These are phyloP conservation scores for Flaveria bidentis DNA, from an alignment of 129 eudicot genomes.

Conservation along the genomic window DNA sequence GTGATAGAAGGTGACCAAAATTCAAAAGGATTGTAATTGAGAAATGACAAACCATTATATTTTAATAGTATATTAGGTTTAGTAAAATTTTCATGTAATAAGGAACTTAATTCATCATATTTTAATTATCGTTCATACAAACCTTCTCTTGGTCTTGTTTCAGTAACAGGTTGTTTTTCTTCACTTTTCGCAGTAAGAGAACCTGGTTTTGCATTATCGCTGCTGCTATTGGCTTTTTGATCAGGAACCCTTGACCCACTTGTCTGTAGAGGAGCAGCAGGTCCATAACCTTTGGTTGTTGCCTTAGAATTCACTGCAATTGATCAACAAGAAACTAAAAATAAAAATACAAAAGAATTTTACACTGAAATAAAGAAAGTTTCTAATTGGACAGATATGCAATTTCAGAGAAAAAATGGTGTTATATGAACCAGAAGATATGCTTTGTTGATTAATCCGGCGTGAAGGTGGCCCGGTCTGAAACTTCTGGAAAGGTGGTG, in stretches of 20 bases:
- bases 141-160: slow-evolving; percentile 89
- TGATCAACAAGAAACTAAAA: not conserved
- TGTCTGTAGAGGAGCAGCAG: slow-evolving; percentile 33
- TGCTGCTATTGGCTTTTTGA: slow-evolving; percentile 25
- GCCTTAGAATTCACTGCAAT: slow-evolving; percentile 43
- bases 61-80: slow-evolving; percentile 13
- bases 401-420: slow-evolving; percentile 1
- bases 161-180: slow-evolving; percentile 42
- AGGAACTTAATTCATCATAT: not conserved
- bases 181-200: slow-evolving; percentile 35
- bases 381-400: not conserved
- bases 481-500: slow-evolving; percentile 88
- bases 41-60: slow-evolving; percentile 8
- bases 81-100: not conserved
- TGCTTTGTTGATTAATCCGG: slow-evolving; percentile 37
- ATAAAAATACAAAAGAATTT: slow-evolving; percentile 7
- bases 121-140: not conserved
- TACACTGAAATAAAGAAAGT: not conserved
- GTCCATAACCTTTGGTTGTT: slow-evolving; percentile 34
- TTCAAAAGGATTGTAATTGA: not conserved
- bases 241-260: slow-evolving; percentile 29
- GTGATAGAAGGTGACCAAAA: slow-evolving; percentile 3
- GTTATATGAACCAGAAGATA: slow-evolving; percentile 45
- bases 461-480: slow-evolving; percentile 54
- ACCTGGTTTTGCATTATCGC: slow-evolving; percentile 30